phyloP scores from a whole-genome alignment of 2,329 filamentous ascomycete species.

The Colletotrichum tamarilloi region DNA sequence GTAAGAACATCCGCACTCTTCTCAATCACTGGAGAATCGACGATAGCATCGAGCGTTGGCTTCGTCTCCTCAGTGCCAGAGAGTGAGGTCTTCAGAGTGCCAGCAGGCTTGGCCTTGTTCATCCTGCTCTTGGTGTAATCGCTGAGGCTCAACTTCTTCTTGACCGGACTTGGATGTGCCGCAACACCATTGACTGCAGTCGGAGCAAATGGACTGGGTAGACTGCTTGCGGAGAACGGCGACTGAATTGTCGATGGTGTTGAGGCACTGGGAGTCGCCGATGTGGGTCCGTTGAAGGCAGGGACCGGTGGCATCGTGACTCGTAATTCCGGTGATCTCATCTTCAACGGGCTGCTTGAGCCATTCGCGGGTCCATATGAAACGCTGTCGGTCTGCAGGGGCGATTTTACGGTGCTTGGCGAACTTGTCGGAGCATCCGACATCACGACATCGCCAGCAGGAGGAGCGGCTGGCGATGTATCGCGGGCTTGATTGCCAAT shows the following conservation, averaged over 20 bases:
- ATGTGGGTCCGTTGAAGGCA: conserved; percentile 54
- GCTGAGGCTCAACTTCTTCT: conserved; percentile 75
- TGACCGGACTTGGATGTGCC: conserved; percentile 68
- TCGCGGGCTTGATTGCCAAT: conserved; percentile 28
- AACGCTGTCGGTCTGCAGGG: neutral
- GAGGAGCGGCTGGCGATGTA: conserved; percentile 2
- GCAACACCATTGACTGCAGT: conserved; percentile 54
- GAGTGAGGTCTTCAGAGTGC: conserved; percentile 21
- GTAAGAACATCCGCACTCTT: conserved; percentile 41
- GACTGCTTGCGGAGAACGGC: conserved; percentile 56
- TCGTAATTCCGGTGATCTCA: conserved; percentile 54
- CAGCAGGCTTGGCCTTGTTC: conserved; percentile 55
- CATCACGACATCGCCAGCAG: conserved; percentile 41
- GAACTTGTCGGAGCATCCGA: conserved; percentile 46
- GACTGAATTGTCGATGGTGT: conserved; percentile 63
- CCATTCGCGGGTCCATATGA: conserved; percentile 31
- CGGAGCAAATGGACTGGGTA: conserved; percentile 56
- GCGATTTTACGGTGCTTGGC: conserved; percentile 37
- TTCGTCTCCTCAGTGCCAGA: conserved; percentile 52
- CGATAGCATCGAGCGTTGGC: conserved; percentile 46
- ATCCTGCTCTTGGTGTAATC: conserved; percentile 72
- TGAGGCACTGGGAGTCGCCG: conserved; percentile 48
- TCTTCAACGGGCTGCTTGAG: conserved; percentile 28
- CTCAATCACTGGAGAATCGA: conserved; percentile 47
- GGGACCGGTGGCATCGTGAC: conserved; percentile 70